Base-by-base conservation (phyloP, 495 filamentous ascomycete species). In the Penicillium manginii region DNA sequence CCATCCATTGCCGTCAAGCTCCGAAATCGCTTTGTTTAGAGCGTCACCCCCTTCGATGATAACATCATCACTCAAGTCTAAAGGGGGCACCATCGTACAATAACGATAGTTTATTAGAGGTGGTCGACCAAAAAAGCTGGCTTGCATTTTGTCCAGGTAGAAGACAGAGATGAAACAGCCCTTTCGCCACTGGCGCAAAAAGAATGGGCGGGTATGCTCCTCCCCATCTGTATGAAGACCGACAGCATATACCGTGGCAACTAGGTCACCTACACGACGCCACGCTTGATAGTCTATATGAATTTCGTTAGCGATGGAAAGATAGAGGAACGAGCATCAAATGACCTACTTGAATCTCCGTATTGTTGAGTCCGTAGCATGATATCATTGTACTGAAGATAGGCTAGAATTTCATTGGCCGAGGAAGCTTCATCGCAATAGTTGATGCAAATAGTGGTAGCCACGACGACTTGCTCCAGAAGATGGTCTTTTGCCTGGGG, bases 101-200 rank as follows among this genome's bases (percentile, higher is more conserved):
- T 83, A 87, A 19, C 80, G 76, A 45, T 78, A 74, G 15, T 79
- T 82, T 39, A 88, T 72, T 4, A 81, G 67, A 0, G 85, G 84
- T 5, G 85, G 85, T 11, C 86, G 68, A 2, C 84, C 85, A 14
- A 83, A 72, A 50, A 86, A 86, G 0, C 80, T 79, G 8, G 82
- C 78, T 5, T 82, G 60, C 14, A 62, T 68, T 59, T 86, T 86
- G 57, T 84, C 83, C 26, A 73, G 69, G 15, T 72, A 73, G 39
- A 83, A 87, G 4, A 78, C 73, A n/a, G 73, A 69, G 21, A 78
- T 73, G 52, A 87, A 86, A n/a, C 82, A 69, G 18, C 72, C 74
- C 64, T 80, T 76, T 19, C 80, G 74, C 64, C 81, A 69, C 54
- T 84, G 78, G 9, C 66, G 73, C 9, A 84, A 74, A 57, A 84